Base-by-base conservation (phyloP, 257 asterid species). In the Lantana camara region DNA sequence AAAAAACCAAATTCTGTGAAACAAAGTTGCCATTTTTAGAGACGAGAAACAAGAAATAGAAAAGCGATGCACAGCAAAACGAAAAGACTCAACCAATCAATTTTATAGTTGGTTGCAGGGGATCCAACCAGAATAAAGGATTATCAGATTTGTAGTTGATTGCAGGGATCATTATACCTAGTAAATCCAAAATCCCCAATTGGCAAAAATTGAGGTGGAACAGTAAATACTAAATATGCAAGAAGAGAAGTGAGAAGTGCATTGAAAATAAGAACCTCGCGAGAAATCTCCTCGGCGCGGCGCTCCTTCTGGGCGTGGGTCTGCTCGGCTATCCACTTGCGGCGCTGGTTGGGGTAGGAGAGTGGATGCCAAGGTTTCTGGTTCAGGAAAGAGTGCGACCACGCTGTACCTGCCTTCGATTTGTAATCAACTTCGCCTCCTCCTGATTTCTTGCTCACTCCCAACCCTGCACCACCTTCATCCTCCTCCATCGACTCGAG, bases 351-450 rank as follows among this genome's bases (percentile, higher is more conserved):
- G 30, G 99, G 99, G 71, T 94, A 94, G 59, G 99, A 94, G 46
- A 94, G 97, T 37, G 99, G 99, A 35, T 94, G 97, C 97, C 99
- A 94, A 8, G 99, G 99, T 78, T 94, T 94, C 89, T 94, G 99
- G 73, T 94, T 94, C 56, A 94, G 90, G 82, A 70, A 94, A 14
- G 74, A 58, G 77, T 94, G 99, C 35, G 99, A 94, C 99, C 99
- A 94, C 2, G 99, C 99, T 4, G 99, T 94, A 0, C 99, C 99
- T 4, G 99, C 72, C 79, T 85, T 94, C 21, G 92, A 82, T 66
- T 70, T 90, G 90, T 82, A 90, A 71, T 93, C 99, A 41, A 93
- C 99, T 77, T 90, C 97, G 23, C 97, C 94, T 46, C 66, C 83
- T 64, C 79, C 77, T 38, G 84, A 65, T 52, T 88, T 86, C 85